Base-by-base conservation (phyloP, 768 basidiomycete species). In the Suillus alpinus region DNA sequence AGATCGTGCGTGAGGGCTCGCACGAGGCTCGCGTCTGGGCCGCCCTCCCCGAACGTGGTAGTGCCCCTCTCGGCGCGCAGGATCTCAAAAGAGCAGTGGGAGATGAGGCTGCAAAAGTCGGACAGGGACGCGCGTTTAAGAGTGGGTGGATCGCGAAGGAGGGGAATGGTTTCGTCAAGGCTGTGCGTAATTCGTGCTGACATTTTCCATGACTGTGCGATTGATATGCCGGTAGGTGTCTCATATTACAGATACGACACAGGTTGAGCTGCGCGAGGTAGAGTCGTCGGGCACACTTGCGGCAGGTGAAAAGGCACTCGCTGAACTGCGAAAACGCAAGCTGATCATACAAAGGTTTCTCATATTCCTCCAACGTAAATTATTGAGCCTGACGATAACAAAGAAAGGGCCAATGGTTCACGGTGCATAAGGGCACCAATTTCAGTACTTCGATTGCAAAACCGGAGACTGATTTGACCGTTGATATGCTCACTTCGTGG, bases 381-480 rank as follows among this genome's bases (percentile, higher is more conserved):
- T 34, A 34, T 58, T 62, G 59, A 60, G 62, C 41, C 26, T 37
- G 31, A 53, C 50, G 6, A 6, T 50, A 46, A 4, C 49, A 2
- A 69, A 98, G 96, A 77, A 99, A 98, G 78, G 88, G 90, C 1
- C 91, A 96, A 73, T 97, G 95, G 89, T 99, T 95, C 80, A 84
- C 88, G 9, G 91, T 96, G 13, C 76, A 80, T 34, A 96, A 95
- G 73, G 97, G 97, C 2, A 62, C 84, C 5, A 82, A 86, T 49
- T 99, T 98, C 80, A 91, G 90, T 71, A 95, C 92, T 2, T 94
- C 92, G 18, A 90, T 89, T 5, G 86, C 89, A 47, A 98, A 97
- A 77, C 91, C 88, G 6, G 95, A 98, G 75, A 98, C 97, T 13
- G 97, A 98, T 78, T 78, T 99, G 59, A 98, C 97, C 0, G 91